Evolutionary conservation across 192 early-diverging fungal genomes (phyloP), one percentile per base, ranked within the genome.

Genomic region (Coemansia guatemalensis): DNA sequence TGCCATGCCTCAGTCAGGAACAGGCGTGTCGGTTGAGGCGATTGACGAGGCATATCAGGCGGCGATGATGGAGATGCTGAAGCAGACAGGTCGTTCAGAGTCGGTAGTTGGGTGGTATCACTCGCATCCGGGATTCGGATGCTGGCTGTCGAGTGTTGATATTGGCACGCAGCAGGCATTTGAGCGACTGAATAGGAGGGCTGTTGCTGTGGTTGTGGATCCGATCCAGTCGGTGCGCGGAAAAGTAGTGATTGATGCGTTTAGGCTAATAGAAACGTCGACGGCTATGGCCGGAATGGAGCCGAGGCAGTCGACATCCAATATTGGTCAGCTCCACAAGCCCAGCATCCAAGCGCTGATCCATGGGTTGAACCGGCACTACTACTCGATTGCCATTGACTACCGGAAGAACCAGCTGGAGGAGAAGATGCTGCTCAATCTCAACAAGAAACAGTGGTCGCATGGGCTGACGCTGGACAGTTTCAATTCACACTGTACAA

Each of bases 71-170:
- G 98, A 99, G 58, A 97, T 98, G 96, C 82, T 99, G 57, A 98
- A 96, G 85, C 98, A 99, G 62, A 99, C 98, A 48, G 97, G 97
- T 62, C 84, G 97, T 85, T 91, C 92, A 21, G 96, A 99, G 81
- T 95, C 94, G 83, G 98, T 99, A 17, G 98, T 99, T 24, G 98
- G 98, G n/a, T 99, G 98, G 98, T 99, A 99, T 76, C 98, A 99
- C 82, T 99, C 98, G 62, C 98, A 99, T 83, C 98, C 98, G 30
- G 98, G 98, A 53, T 99, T 99, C 64, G 98, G 98, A 48, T 99
- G 98, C 86, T 99, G 98, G 98, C 85, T 99, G 26, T 98, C 96
- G 20, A 96, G 93, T 69, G 96, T 98, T 8, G 98, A 99, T 83
- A 91, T 98, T 54, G 96, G 96, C 83, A 99, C 98, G 48, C 98